Percentiles rank a stretch among this genome's conserved stretches.
Evolutionary conservation across 352 stramenopile species (phyloP).

Genomic region (Phytophthora vignae): DNA sequence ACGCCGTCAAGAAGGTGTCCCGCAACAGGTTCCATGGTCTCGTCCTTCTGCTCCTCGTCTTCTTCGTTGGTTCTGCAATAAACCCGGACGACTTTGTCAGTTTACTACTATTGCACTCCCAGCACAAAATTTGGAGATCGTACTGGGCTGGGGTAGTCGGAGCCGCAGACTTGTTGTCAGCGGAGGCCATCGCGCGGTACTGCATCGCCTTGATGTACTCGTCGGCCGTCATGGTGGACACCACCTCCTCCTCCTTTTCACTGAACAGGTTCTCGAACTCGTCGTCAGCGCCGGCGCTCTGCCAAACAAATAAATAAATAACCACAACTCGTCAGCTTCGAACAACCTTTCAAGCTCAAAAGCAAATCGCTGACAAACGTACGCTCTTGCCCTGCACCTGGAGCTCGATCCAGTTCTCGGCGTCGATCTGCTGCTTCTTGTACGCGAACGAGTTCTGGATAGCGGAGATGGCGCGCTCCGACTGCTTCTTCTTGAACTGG

Average conservation of each 20-base stretch:
- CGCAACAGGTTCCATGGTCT: constrained; percentile 43
- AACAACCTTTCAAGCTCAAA: constrained; percentile 10
- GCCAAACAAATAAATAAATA: neutral
- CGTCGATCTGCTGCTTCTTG: constrained; percentile 85
- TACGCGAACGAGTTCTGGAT: constrained; percentile 89
- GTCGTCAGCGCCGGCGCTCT: constrained; percentile 55
- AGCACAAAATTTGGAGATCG: constrained; percentile 1
- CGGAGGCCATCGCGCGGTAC: constrained; percentile 56
- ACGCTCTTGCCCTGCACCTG: constrained; percentile 76
- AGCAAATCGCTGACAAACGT: constrained; percentile 13
- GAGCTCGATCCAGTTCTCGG: constrained; percentile 81
- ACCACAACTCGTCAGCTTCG: neutral
- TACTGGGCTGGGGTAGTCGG: constrained; percentile 35
- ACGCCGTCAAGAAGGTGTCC: constrained; percentile 35
- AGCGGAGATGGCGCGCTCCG: constrained; percentile 73
- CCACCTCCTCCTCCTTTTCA: constrained; percentile 79
- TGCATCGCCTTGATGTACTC: constrained; percentile 83
- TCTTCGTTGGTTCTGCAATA: constrained; percentile 33
- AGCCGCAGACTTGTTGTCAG: constrained; percentile 31
- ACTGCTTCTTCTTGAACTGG: constrained; percentile 91
- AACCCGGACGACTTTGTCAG: neutral
- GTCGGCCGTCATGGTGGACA: constrained; percentile 67
- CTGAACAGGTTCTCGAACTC: constrained; percentile 89
- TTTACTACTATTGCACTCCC: neutral
- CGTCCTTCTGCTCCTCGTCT: constrained; percentile 54